phyloP scores from a whole-genome alignment of 306 rosid genomes.

The Rosa rugosa region DNA sequence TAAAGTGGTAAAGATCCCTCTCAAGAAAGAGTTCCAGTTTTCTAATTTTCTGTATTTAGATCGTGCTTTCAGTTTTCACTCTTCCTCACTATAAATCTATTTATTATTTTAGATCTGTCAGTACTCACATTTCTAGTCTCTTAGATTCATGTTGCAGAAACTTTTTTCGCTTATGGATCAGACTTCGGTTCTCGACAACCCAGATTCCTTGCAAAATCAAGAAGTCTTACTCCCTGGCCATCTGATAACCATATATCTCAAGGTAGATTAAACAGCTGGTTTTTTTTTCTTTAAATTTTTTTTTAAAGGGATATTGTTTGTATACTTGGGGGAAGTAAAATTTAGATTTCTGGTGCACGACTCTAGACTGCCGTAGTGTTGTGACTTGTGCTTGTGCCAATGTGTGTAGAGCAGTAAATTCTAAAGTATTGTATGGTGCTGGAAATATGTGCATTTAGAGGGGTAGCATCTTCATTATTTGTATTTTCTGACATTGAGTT shows the following conservation, averaged over 20 bases:
- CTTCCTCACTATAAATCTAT: background rate
- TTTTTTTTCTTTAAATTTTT: background rate
- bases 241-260: constrained; percentile 78
- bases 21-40: background rate
- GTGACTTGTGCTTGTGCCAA: background rate
- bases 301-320: background rate
- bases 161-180: constrained; percentile 93
- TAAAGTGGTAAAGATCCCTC: background rate
- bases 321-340: background rate
- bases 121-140: constrained; percentile 19
- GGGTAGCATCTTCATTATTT: background rate
- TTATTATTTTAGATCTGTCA: constrained; percentile 15
- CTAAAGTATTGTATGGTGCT: background rate
- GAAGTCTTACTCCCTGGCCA: constrained; percentile 96
- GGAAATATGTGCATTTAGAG: background rate
- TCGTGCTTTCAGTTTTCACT: background rate
- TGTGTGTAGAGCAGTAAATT: background rate
- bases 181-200: constrained; percentile 80
- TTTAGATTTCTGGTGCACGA: background rate
- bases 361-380: background rate
- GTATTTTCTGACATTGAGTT: background rate
- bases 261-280: constrained; percentile 47
- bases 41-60: background rate
- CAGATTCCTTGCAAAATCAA: constrained; percentile 93
- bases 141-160: constrained; percentile 90